Evolutionary conservation across 805 yeast species (phyloP).

Genomic region (Candida ortonii): DNA sequence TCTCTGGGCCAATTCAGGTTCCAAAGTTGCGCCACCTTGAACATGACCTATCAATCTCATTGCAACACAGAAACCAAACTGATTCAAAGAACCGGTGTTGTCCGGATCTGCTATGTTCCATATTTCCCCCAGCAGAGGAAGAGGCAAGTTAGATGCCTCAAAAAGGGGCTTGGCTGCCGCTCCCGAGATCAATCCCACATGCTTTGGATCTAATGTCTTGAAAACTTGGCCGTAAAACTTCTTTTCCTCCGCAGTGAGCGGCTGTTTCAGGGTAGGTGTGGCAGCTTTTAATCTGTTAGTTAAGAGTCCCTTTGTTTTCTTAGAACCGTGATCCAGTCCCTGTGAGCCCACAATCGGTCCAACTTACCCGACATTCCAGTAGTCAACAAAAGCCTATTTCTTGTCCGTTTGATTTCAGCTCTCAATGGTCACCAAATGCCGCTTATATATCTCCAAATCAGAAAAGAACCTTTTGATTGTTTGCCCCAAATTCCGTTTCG

Average conservation of each 20-base stretch:
- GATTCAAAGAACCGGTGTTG: constrained; percentile 80
- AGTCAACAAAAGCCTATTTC: too few relatives aligned
- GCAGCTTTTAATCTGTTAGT: constrained; percentile 9
- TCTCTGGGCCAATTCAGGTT: constrained; percentile 46
- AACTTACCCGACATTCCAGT: too few relatives aligned
- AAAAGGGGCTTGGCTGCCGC: constrained; percentile 78
- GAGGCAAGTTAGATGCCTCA: constrained; percentile 81
- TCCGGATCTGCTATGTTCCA: constrained; percentile 95
- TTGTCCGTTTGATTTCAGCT: too few relatives aligned
- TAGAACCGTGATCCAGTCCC: too few relatives aligned
- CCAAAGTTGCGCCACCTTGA: constrained; percentile 64
- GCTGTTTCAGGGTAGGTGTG: constrained; percentile 26
- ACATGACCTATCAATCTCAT: constrained; percentile 86
- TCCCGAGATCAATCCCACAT: constrained; percentile 82
- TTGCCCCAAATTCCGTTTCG: too few relatives aligned
- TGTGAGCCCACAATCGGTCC: too few relatives aligned
- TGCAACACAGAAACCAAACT: constrained; percentile 78
- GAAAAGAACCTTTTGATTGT: too few relatives aligned
- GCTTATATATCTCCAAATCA: too few relatives aligned
- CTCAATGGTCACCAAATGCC: too few relatives aligned
- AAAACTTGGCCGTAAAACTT: constrained; percentile 71
- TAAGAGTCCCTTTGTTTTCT: too few relatives aligned
- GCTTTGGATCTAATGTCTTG: constrained; percentile 73
- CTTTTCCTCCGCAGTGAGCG: constrained; percentile 73
- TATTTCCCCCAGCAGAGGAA: constrained; percentile 76